Percentiles rank a stretch among this genome's conserved stretches.
Conservation (phyloP, 345 rosid genomes). For the Salix arbutifolia region DNA sequence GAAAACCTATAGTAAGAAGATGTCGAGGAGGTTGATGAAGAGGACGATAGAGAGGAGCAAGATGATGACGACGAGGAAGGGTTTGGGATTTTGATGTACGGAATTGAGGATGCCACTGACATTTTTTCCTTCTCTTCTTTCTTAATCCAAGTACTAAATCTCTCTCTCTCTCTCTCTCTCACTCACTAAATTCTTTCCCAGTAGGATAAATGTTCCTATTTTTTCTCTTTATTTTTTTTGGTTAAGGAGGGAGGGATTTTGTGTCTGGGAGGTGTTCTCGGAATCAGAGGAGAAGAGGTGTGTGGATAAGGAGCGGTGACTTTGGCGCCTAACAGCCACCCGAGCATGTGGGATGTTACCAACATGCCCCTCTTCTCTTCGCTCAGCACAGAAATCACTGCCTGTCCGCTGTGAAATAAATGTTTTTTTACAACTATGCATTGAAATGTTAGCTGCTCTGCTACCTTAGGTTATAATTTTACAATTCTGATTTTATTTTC, state of each 20-base stretch:
- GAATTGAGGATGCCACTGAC: slow-evolving; percentile 67
- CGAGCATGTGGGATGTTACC: neutral
- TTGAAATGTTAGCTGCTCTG: no score
- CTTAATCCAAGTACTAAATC: neutral
- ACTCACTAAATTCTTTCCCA: neutral
- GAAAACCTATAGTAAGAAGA: slow-evolving; percentile 44
- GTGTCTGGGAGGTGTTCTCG: slow-evolving; percentile 4
- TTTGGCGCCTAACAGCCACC: slow-evolving; percentile 7
- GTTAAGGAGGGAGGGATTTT: neutral
- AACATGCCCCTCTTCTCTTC: neutral
- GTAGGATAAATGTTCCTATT: neutral
- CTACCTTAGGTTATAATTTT: no score
- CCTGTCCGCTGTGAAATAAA: neutral
- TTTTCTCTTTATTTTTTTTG: neutral
- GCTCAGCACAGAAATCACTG: neutral
- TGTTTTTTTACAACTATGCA: no score
- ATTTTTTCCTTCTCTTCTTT: slow-evolving; percentile 21
- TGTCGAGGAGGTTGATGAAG: slow-evolving; percentile 30
- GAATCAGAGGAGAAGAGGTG: slow-evolving; percentile 3
- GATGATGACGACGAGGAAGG: slow-evolving; percentile 42
- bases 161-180: neutral
- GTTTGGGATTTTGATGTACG: slow-evolving; percentile 52
- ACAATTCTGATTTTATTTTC: no score
- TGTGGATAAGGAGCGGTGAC: slow-evolving; percentile 31
- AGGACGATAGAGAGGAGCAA: slow-evolving; percentile 33